Base-by-base conservation (phyloP, 139 green algal species). In the Chlorella sp. region DNA sequence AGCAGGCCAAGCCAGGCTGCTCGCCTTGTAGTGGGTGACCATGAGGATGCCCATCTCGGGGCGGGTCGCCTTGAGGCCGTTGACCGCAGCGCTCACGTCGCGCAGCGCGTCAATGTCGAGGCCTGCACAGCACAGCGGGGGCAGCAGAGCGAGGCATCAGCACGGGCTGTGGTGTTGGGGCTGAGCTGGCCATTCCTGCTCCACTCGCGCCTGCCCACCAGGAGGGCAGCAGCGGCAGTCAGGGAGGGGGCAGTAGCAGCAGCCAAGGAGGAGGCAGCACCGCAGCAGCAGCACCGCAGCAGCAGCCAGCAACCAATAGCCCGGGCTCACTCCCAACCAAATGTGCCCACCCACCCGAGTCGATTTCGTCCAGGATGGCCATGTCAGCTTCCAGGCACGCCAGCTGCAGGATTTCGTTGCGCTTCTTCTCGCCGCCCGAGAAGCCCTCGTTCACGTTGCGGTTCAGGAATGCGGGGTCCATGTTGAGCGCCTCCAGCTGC, bases 401-500 rank as follows among this genome's bases (percentile, higher is more conserved):
- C 43, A 99, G 89, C 92, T 98, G 92, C 77, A 96, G 64, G 36
- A 96, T 95, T 86, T 99, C 97, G 84, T 99, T 99, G 26, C 97
- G 90, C 92, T 99, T 99, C 93, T 98, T 99, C 88, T 99, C 97
- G 51, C 97, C 97, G 32, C 97, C 97, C 24, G 91, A 96, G 91
- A 99, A 99, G 62, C 97, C 97, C 85, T 99, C 95, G 89, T 99
- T 99, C 22, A 99, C 97, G 86, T 99, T 99, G 65, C 97, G 90
- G 87, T 98, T 96, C 44, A 99, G 91, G 91, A 98, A 99, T 30
- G 89, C 94, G 38, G 95, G 89, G 84, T 99, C 96, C 96, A 99
- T 99, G 80, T 98, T 98, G 32, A 99, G 89, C 64, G 93, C 73
- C 78, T 99, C 94, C 62, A 99, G 92, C 94, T 96, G 90, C 74